These are phyloP conservation scores for Sporisorium graminicola DNA, from an alignment of 1,284 basidiomycete species.

Conservation along the genomic window DNA sequence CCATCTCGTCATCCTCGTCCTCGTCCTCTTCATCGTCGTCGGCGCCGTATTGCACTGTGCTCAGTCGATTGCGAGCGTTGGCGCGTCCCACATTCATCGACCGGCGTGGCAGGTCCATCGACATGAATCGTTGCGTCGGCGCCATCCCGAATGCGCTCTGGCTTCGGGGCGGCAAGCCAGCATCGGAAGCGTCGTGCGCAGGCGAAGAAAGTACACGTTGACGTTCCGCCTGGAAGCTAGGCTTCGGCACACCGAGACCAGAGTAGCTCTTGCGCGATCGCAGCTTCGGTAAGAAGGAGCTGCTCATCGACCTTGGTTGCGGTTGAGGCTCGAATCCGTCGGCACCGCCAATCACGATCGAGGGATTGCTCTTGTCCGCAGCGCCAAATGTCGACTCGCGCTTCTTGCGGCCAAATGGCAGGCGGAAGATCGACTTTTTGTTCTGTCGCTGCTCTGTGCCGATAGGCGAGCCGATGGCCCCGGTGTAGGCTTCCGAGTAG, in stretches of 20 bases:
- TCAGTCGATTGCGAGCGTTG: conserved; percentile 15
- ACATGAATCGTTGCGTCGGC: conserved; percentile 42
- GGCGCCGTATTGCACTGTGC: conserved; percentile 20
- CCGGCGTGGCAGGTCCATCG: conserved; percentile 39
- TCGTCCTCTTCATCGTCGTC: conserved; percentile 31
- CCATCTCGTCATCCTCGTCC: conserved; percentile 49
- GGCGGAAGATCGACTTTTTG: conserved; percentile 25
- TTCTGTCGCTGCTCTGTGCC: conserved; percentile 23
- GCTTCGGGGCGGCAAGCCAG: conserved; percentile 35
- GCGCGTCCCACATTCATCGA: conserved; percentile 33
- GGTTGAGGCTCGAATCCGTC: not conserved
- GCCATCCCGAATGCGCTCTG: conserved; percentile 56
- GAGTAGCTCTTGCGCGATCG: conserved; percentile 34
- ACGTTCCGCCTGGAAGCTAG: conserved; percentile 41
- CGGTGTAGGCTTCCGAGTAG: conserved; percentile 13
- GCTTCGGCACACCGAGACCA: conserved; percentile 31
- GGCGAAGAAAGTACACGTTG: conserved; percentile 46
- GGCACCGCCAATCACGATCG: conserved; percentile 21
- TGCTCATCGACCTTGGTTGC: conserved; percentile 1
- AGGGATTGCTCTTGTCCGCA: conserved; percentile 8
- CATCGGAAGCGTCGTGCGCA: conserved; percentile 10
- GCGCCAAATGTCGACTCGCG: conserved; percentile 40
- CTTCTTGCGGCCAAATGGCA: conserved; percentile 51
- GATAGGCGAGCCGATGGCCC: conserved; percentile 3
- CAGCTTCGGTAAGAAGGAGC: conserved; percentile 30